phyloP scores from a whole-genome alignment of 306 rosid genomes.

The Gastrolobium bilobum region DNA sequence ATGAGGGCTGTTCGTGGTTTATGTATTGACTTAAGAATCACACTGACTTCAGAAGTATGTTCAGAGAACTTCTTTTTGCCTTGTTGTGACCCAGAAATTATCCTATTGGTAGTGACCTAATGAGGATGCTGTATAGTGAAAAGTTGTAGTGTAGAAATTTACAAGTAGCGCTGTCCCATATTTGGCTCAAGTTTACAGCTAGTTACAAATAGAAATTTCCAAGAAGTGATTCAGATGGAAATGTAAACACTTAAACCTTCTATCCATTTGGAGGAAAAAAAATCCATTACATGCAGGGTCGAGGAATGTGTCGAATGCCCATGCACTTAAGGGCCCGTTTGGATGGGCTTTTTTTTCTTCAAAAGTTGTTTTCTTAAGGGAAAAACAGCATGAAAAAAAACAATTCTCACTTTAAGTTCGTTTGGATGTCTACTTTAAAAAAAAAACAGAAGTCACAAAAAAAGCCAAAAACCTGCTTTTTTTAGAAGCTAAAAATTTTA shows the following conservation, averaged over 20 bases:
- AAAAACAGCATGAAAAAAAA: too few species aligned
- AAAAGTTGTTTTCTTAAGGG: too few species aligned
- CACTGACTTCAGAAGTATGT: constrained; percentile 6
- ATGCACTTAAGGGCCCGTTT: too few species aligned
- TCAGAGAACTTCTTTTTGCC: neutral
- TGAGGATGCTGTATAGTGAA: constrained; percentile 23
- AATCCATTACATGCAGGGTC: constrained; percentile 16
- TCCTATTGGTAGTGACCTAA: constrained; percentile 24
- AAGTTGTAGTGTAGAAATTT: constrained; percentile 28
- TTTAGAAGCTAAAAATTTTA: too few species aligned
- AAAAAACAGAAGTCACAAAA: too few species aligned
- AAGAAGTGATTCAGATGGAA: constrained; percentile 22
- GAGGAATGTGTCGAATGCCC: constrained; percentile 35
- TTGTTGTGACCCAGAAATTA: constrained; percentile 35
- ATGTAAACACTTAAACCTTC: constrained; percentile 8
- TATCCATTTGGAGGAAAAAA: constrained; percentile 20
- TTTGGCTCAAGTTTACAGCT: constrained; percentile 14
- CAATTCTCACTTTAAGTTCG: too few species aligned
- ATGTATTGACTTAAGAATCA: constrained; percentile 21
- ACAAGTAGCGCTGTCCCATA: neutral
- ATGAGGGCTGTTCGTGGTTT: constrained; percentile 1
- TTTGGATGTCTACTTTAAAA: too few species aligned
- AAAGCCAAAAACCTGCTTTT: too few species aligned
- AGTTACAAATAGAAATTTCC: constrained; percentile 7
- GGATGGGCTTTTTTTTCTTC: too few species aligned